phyloP scores from a whole-genome alignment of 768 basidiomycete genomes.

The Dioszegia crocea region DNA sequence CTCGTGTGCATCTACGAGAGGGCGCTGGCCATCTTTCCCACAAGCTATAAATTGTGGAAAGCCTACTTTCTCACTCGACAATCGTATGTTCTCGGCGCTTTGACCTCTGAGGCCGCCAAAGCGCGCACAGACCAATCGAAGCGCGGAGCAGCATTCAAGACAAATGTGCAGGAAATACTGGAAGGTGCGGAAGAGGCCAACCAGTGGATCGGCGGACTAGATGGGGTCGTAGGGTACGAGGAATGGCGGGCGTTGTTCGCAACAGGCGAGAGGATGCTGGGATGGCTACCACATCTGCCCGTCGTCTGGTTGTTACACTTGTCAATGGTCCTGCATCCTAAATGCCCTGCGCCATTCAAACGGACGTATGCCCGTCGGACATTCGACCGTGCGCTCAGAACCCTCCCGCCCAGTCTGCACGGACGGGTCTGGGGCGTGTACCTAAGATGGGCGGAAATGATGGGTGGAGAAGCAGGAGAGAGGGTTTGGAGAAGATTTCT shows the following conservation, averaged over 20 bases:
- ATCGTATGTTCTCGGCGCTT: slow-evolving; percentile 72
- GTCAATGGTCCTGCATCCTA: slow-evolving; percentile 80
- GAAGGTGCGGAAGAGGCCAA: slow-evolving; percentile 77
- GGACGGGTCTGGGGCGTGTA: slow-evolving; percentile 88
- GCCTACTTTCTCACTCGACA: slow-evolving; percentile 79
- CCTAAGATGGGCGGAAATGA: slow-evolving; percentile 81
- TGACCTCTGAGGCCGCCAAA: slow-evolving; percentile 49
- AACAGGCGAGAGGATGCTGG: slow-evolving; percentile 83
- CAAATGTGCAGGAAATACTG: slow-evolving; percentile 82
- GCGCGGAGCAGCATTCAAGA: slow-evolving; percentile 79
- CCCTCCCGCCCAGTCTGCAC: slow-evolving; percentile 87
- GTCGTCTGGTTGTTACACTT: slow-evolving; percentile 91
- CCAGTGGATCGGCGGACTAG: slow-evolving; percentile 79
- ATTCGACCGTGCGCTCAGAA: slow-evolving; percentile 88
- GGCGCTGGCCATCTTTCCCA: slow-evolving; percentile 79
- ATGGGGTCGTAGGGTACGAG: slow-evolving; percentile 86
- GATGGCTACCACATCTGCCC: slow-evolving; percentile 93
- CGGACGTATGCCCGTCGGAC: slow-evolving; percentile 88
- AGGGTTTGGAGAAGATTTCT: slow-evolving; percentile 84
- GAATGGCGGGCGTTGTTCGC: slow-evolving; percentile 90
- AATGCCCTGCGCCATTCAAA: slow-evolving; percentile 76
- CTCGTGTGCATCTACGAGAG: slow-evolving; percentile 91
- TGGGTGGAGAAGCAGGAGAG: slow-evolving; percentile 59
- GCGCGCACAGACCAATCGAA: slow-evolving; percentile 60
- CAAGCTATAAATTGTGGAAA: slow-evolving; percentile 93